Evolutionary conservation across 441 rosid species (phyloP), one percentile per base, ranked within the genome.

Genomic region (Corymbia citriodora): DNA sequence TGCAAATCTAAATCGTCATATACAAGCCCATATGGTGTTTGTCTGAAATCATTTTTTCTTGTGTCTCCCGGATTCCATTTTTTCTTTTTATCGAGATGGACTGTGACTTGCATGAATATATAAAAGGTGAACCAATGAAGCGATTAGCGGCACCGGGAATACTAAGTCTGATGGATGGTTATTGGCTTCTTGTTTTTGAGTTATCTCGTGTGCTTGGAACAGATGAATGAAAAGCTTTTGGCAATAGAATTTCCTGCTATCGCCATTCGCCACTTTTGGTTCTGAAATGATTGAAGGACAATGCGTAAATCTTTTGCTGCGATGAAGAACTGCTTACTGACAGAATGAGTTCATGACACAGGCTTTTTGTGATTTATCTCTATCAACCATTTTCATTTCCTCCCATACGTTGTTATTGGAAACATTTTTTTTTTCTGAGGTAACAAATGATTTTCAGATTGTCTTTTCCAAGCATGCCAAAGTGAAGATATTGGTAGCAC

Each of bases 391-490:
- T 45, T 50, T 49, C 23, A 33, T 33, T 13, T n/a, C 57, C 40
- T 87, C 6, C 88, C 17, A 31, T 23, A 9, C n/a, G 15, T 12
- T 4, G 31, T 19, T 87, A 31, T 17, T 12, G 49, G 19, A 40
- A 88, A 49, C 40, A 23, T 49, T 61, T 57, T 48, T 49, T 61
- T 87, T 86, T 65, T 33, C 33, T 90, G 27, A 55, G 25, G 63
- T 74, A 83, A 54, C 45, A 40, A 2, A 61, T 55, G 29, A 81
- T 57, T 72, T 18, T 74, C 79, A 96, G 99, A 97, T 97, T 33
- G 94, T 95, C 36, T 97, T 95, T 93, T 93, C 99, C 90, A 97
- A 96, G 96, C 95, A 96, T 7, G 98, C 97, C 13, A 95, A 93
- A 83, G 98, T 96, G 91, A 97, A 94, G 96, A 92, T 97, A 90